Conservation (phyloP, 768 basidiomycete species). For the Tylopilus balloui region DNA sequence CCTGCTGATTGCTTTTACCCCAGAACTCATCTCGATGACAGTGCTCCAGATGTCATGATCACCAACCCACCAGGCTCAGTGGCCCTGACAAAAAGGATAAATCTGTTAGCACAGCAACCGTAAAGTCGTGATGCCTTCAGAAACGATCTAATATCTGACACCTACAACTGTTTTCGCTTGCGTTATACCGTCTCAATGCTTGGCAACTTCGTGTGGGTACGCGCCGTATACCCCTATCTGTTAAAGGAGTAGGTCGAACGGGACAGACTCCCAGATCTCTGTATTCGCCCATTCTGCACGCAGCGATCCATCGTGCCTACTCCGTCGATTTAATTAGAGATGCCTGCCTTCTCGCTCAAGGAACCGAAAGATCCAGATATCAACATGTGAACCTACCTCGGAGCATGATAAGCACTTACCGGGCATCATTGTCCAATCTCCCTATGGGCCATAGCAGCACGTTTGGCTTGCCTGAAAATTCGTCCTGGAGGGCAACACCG, state of each 20-base stretch:
- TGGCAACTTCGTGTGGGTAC: neutral
- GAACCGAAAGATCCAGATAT: neutral
- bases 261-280: no score
- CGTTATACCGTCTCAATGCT: neutral
- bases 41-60: no score
- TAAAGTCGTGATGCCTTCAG: no score
- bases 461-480: slow-evolving; percentile 56
- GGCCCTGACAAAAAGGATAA: no score
- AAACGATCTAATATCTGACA: no score
- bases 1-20: neutral
- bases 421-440: slow-evolving; percentile 86
- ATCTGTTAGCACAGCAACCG: no score
- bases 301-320: slow-evolving; percentile 40
- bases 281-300: neutral
- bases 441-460: slow-evolving; percentile 88
- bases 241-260: no score
- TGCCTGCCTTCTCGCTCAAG: neutral
- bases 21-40: no score
- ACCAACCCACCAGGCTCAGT: no score
- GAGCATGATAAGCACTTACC: slow-evolving; percentile 46
- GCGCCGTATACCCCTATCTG: neutral
- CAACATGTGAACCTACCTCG: neutral
- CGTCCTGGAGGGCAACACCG: slow-evolving; percentile 86
- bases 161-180: no score
- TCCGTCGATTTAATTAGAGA: slow-evolving; percentile 69